Evolutionary conservation across 306 rosid species (phyloP).

Genomic region (Prunus padus): DNA sequence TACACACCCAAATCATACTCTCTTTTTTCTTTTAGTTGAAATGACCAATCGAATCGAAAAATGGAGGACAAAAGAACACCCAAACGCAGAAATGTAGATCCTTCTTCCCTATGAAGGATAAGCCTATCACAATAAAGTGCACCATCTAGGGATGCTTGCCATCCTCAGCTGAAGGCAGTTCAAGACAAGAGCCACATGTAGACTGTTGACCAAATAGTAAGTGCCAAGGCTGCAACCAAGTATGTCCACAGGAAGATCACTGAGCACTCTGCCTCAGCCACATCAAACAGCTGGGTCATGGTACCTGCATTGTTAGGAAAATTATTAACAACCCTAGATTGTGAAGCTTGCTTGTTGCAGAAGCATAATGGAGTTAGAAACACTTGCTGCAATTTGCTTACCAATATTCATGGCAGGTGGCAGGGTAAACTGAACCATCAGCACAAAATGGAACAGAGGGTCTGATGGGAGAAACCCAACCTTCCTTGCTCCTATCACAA

Average conservation of each 20-base stretch:
- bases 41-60: background rate
- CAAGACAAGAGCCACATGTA: constrained; percentile 61
- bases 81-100: background rate
- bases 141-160: background rate
- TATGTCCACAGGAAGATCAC: constrained; percentile 82
- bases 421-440: constrained; percentile 75
- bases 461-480: constrained; percentile 61
- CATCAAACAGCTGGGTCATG: constrained; percentile 78
- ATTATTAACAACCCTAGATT: background rate
- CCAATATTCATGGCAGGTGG: constrained; percentile 96
- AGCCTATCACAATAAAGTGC: background rate
- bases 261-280: constrained; percentile 88
- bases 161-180: background rate
- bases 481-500: constrained; percentile 54
- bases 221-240: constrained; percentile 61
- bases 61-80: background rate
- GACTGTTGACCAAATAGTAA: constrained; percentile 78
- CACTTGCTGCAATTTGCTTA: constrained; percentile 31
- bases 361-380: background rate
- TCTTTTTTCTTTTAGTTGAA: background rate
- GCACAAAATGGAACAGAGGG: constrained; percentile 66
- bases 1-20: background rate
- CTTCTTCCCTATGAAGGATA: too few species aligned
- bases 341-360: background rate
- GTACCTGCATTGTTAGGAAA: constrained; percentile 49